Evolutionary conservation across 225 moss, liverwort and hornwort genomes (phyloP).

Genomic region (Physcomitrium patens): DNA sequence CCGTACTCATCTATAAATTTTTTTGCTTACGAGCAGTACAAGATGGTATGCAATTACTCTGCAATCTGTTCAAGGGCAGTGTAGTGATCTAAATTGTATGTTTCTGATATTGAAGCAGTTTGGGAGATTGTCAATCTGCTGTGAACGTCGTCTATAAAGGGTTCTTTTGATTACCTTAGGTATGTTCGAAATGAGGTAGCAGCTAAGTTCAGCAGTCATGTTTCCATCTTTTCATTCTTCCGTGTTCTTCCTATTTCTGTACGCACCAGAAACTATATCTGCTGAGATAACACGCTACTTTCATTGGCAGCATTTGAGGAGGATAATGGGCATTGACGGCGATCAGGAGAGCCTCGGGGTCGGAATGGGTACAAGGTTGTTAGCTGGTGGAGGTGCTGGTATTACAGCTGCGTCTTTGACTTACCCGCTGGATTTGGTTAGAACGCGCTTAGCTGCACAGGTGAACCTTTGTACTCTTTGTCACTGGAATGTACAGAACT

Average conservation of each 20-base stretch:
- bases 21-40: slow-evolving; percentile 95
- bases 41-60: slow-evolving; percentile 64
- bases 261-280: slow-evolving; percentile 40
- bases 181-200: slow-evolving; percentile 12
- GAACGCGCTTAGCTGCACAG: slow-evolving; percentile 97
- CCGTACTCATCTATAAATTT: slow-evolving; percentile 97
- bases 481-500: neutral
- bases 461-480: slow-evolving; percentile 30
- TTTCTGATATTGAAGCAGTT: slow-evolving; percentile 17
- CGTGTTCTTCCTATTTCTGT: slow-evolving; percentile 36
- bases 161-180: neutral
- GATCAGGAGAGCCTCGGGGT: slow-evolving; percentile 89
- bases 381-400: slow-evolving; percentile 96
- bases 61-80: slow-evolving; percentile 6
- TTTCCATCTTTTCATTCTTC: slow-evolving; percentile 35
- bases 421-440: slow-evolving; percentile 93
- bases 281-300: slow-evolving; percentile 44
- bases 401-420: slow-evolving; percentile 95
- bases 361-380: slow-evolving; percentile 90
- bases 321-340: slow-evolving; percentile 83
- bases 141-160: slow-evolving; percentile 16
- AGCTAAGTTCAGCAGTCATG: slow-evolving; percentile 15
- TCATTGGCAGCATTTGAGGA: slow-evolving; percentile 79
- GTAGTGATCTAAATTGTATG: neutral
- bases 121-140: slow-evolving; percentile 1